These are phyloP conservation scores for Myxozyma monticola DNA, from an alignment of 805 yeast genomes.

Conservation along the genomic window DNA sequence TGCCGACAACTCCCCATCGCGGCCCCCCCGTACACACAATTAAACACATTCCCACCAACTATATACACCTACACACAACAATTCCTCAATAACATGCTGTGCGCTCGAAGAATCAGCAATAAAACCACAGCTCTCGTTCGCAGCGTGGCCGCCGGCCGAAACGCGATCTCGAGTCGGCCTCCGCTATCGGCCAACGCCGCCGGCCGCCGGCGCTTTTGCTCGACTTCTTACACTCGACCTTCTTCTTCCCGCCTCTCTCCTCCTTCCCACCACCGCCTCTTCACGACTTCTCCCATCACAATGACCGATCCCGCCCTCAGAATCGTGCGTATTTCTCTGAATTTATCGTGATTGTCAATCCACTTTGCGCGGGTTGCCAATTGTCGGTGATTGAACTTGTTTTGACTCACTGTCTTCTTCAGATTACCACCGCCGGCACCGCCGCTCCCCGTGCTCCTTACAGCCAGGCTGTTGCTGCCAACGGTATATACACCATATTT, in stretches of 20 bases:
- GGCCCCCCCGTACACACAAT: no score
- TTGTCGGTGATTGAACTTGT: background rate
- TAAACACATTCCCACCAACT: no score
- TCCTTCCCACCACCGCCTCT: background rate
- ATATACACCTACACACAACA: no score
- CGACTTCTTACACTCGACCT: background rate
- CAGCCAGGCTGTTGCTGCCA: constrained; percentile 92
- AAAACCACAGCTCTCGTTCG: no score
- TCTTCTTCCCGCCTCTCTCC: background rate
- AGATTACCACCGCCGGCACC: constrained; percentile 65
- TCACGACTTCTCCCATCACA: constrained; percentile 1
- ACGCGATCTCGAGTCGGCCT: no score
- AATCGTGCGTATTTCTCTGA: constrained; percentile 9
- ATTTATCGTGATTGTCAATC: background rate
- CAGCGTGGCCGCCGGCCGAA: no score
- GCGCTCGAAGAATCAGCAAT: no score
- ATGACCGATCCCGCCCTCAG: constrained; percentile 21
- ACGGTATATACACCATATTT: constrained; percentile 42
- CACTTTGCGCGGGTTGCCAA: background rate
- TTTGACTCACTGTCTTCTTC: background rate
- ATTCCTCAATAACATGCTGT: no score
- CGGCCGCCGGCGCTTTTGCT: constrained; percentile 4
- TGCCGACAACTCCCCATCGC: no score
- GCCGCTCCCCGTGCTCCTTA: constrained; percentile 98
- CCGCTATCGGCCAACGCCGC: background rate